phyloP scores from a whole-genome alignment of 2,329 filamentous ascomycete species.

The Arachnomyces sp. region DNA sequence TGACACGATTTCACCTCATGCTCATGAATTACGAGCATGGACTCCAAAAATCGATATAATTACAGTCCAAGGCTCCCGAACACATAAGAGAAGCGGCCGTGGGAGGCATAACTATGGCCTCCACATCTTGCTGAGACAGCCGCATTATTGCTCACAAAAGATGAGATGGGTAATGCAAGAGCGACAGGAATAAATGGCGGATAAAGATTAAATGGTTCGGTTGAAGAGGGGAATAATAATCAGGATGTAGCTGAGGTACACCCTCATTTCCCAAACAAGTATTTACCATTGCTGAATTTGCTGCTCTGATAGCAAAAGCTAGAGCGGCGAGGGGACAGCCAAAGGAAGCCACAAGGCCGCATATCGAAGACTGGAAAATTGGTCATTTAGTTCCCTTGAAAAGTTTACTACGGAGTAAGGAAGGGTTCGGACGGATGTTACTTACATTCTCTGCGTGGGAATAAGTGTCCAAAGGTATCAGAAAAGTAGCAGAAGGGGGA shows the following conservation, averaged over 20 bases:
- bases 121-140: slow-evolving; percentile 44
- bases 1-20: no score
- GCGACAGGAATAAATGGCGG: slow-evolving; percentile 20
- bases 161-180: slow-evolving; percentile 29
- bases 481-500: no score
- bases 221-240: not conserved
- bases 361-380: not conserved
- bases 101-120: slow-evolving; percentile 42
- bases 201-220: slow-evolving; percentile 18
- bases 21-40: no score
- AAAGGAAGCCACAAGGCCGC: not conserved
- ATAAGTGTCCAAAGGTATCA: no score
- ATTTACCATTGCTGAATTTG: not conserved
- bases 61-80: no score
- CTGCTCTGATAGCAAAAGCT: not conserved
- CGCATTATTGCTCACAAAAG: slow-evolving; percentile 31
- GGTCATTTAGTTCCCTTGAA: no score
- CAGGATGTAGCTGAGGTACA: slow-evolving; percentile 1
- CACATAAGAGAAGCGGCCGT: no score
- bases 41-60: no score
- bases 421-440: no score
- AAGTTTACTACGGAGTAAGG: no score
- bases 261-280: not conserved
- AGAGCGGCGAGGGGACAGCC: not conserved
- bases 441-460: no score